phyloP scores from a whole-genome alignment of 495 filamentous ascomycete species.

The Neurospora sp. region DNA sequence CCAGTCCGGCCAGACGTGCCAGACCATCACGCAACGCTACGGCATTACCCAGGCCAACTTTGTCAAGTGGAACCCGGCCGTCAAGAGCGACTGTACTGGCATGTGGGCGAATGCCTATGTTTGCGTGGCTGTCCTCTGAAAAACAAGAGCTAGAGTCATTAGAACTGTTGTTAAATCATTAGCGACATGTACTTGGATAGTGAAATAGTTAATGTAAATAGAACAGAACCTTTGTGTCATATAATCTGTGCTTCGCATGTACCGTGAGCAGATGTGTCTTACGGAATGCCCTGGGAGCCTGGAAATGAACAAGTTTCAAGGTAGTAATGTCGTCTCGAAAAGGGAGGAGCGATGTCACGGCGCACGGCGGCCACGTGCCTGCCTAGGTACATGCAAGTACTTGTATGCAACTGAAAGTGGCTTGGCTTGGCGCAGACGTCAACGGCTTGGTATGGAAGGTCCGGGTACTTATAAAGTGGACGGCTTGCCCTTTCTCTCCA shows the following conservation, averaged over 20 bases:
- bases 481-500: background rate
- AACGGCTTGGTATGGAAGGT: background rate
- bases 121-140: conserved; percentile 5
- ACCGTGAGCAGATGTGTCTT: too few species aligned
- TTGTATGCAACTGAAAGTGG: too few species aligned
- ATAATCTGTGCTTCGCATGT: too few species aligned
- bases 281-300: too few species aligned
- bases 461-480: background rate
- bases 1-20: conserved; percentile 31
- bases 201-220: too few species aligned
- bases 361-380: too few species aligned
- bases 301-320: too few species aligned
- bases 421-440: background rate
- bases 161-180: too few species aligned
- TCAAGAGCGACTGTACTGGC: conserved; percentile 1
- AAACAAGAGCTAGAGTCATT: background rate
- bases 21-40: conserved; percentile 18
- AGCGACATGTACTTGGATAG: too few species aligned
- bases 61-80: conserved; percentile 25
- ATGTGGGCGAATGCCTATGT: conserved; percentile 2
- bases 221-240: too few species aligned
- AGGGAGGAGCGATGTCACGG: too few species aligned
- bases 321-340: too few species aligned
- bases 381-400: background rate
- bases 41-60: conserved; percentile 22